A percentile compares a stretch with the other conserved stretches of the same genome.
phyloP scores from a whole-genome alignment of 2,329 filamentous ascomycete genomes.

The Aspergillus sp. region DNA sequence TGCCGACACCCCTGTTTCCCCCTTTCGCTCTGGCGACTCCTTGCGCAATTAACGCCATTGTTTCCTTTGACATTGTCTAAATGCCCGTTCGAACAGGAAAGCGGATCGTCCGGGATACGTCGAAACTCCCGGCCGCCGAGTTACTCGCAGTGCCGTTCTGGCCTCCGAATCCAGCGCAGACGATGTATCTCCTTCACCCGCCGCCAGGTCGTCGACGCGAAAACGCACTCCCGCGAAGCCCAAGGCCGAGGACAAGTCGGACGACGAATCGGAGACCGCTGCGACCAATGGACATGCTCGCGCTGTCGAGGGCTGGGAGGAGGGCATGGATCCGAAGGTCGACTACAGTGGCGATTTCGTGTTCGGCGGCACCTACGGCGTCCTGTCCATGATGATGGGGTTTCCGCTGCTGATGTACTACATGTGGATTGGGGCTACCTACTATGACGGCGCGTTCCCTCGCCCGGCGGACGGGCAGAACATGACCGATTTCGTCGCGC shows the following conservation, averaged over 20 bases:
- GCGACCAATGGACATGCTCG: constrained; percentile 18
- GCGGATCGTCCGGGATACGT: constrained; percentile 43
- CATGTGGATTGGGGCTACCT: constrained; percentile 95
- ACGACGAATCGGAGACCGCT: constrained; percentile 12
- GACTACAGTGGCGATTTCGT: constrained; percentile 53
- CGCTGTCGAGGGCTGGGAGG: constrained; percentile 33
- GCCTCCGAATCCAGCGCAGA: constrained; percentile 23
- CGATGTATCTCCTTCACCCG: constrained; percentile 19
- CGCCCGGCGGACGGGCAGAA: constrained; percentile 56
- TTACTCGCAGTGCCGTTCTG: constrained; percentile 31
- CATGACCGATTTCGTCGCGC: constrained; percentile 58
- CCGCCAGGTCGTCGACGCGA: constrained; percentile 19
- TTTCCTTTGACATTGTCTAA: constrained; percentile 1
- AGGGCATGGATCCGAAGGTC: constrained; percentile 34
- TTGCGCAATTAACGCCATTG: constrained; percentile 5
- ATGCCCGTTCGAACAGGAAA: constrained; percentile 33
- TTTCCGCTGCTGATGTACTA: constrained; percentile 98
- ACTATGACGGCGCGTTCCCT: constrained; percentile 80
- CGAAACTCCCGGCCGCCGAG: constrained; percentile 41
- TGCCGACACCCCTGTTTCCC: constrained; percentile 5
- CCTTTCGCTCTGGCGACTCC: background rate
- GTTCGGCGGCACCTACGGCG: constrained; percentile 80
- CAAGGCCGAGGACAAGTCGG: constrained; percentile 18
- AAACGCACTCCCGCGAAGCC: constrained; percentile 21
- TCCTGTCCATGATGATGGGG: constrained; percentile 74